Percentiles rank a stretch among this genome's conserved stretches.
These are phyloP conservation scores for Spathaspora passalidarum DNA, from an alignment of 805 yeast genomes.

Conservation along the genomic window DNA sequence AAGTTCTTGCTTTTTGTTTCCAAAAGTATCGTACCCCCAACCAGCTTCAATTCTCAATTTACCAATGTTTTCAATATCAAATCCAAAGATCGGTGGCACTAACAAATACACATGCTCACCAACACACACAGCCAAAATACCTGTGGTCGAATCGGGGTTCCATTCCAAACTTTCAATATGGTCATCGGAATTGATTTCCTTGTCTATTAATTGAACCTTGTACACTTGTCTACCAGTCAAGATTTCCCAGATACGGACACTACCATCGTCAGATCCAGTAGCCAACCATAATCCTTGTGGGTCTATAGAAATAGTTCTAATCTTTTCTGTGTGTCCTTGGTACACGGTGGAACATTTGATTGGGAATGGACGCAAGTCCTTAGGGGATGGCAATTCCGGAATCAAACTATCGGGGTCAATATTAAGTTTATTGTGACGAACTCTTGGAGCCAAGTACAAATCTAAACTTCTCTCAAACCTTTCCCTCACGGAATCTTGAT, in stretches of 20 bases:
- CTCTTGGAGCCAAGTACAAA: conserved; percentile 93
- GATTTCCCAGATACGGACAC: conserved; percentile 95
- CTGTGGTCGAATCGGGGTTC: conserved; percentile 77
- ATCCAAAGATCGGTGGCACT: conserved; percentile 90
- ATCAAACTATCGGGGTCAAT: conserved; percentile 95
- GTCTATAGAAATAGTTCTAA: conserved; percentile 80
- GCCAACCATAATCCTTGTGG: conserved; percentile 94
- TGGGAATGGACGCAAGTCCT: conserved; percentile 96
- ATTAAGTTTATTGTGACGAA: conserved; percentile 82
- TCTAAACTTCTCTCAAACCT: conserved; percentile 93
- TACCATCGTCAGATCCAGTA: conserved; percentile 96
- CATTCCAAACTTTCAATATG: conserved; percentile 79
- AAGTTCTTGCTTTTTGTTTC: conserved; percentile 45
- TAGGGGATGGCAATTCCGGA: conserved; percentile 95
- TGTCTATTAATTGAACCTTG: conserved; percentile 51
- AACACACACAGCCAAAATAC: conserved; percentile 80
- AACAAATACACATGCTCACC: conserved; percentile 77
- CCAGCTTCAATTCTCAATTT: conserved; percentile 81
- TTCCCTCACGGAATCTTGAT: conserved; percentile 80
- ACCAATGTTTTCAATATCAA: conserved; percentile 79
- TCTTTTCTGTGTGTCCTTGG: conserved; percentile 79
- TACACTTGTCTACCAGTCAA: conserved; percentile 92
- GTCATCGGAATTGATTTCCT: conserved; percentile 61
- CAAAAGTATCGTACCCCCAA: conserved; percentile 78
- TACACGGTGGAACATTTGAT: conserved; percentile 80